Base-by-base conservation (phyloP, 2,329 filamentous ascomycete genomes). In the Pyricularia sp. region DNA sequence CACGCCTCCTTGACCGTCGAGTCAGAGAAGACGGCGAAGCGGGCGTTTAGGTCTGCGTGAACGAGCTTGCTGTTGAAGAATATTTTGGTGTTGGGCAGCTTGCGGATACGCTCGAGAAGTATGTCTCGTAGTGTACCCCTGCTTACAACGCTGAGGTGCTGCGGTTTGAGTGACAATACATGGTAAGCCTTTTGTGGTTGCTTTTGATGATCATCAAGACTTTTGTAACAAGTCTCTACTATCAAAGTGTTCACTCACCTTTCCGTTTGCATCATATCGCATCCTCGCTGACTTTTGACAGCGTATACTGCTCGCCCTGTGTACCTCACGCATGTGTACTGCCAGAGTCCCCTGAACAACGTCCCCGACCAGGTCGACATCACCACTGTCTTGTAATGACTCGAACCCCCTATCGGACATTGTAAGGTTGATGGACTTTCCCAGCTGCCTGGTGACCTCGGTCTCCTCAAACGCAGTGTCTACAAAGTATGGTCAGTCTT, bases 271-370 rank as follows among this genome's bases (percentile, higher is more conserved):
- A 78, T 98, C 95, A 77, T 99, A 99, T 71, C 90, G 86, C 79
- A 99, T 95, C n/a, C 92, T 82, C 70, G 89, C 86, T 74, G 94
- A 89, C 74, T 89, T 92, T 64, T 96, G 79, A 25, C 86, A 79
- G 5, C 92, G 92, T 23, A 85, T 81, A 11, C 85, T 82, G 26
- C 83, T 82, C 73, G 82, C 84, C 33, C 92, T 88, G 76, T 99
- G 95, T 71, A 99, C 96, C 95, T 99, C 98, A 30, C 95, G 92
- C 14, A 94, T 95, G 77, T 90, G 84, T 93, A 99, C 97, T 11
- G 94, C 94, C 70, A 97, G 93, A 0, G 94, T 94, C 67, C 90
- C 87, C 0, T 82, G 82, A 74, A 97, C 84, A 36, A 98, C 88
- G 73, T 89, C 84, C 12, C 94, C 85, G 42, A 97, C 82, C 58